phyloP scores from a whole-genome alignment of 768 basidiomycete species.

The Amanita pseudoporphyria region DNA sequence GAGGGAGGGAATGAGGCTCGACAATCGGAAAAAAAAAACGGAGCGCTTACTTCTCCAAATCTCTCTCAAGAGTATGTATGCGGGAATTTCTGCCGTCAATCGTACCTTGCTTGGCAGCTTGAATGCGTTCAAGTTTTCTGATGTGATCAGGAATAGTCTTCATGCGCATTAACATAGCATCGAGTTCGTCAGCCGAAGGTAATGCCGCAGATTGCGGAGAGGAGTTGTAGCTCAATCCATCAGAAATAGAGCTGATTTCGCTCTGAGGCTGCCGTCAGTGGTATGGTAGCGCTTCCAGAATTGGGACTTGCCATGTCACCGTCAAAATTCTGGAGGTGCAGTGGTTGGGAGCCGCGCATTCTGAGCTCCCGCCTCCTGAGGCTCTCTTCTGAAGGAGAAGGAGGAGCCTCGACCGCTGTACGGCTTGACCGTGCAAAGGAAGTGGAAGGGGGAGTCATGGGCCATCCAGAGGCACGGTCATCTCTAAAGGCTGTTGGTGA shows the following conservation, averaged over 20 bases:
- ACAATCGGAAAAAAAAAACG: slow-evolving; percentile 7
- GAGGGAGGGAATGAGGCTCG: neutral
- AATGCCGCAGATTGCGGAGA: neutral
- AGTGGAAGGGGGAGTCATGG: neutral
- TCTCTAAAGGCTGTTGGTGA: neutral
- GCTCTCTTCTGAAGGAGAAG: neutral
- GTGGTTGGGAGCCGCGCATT: neutral
- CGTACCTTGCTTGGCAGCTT: slow-evolving; percentile 14
- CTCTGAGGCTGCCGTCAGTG: neutral
- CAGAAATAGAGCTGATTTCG: neutral
- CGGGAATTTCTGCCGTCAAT: neutral
- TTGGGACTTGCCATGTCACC: neutral
- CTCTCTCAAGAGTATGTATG: slow-evolving; percentile 3
- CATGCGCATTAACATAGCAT: slow-evolving; percentile 8
- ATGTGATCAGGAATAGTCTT: slow-evolving; percentile 11
- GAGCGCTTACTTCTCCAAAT: slow-evolving; percentile 10
- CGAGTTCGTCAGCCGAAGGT: slow-evolving; percentile 8
- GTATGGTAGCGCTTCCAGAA: too few relatives aligned
- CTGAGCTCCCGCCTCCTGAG: neutral
- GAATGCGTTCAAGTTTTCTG: slow-evolving; percentile 15
- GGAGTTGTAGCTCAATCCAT: neutral
- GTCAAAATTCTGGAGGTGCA: neutral
- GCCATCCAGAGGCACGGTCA: neutral
- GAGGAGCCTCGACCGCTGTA: neutral
- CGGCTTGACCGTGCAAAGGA: neutral